phyloP scores from a whole-genome alignment of 257 asterid species.

The Solanum gandarillasii region DNA sequence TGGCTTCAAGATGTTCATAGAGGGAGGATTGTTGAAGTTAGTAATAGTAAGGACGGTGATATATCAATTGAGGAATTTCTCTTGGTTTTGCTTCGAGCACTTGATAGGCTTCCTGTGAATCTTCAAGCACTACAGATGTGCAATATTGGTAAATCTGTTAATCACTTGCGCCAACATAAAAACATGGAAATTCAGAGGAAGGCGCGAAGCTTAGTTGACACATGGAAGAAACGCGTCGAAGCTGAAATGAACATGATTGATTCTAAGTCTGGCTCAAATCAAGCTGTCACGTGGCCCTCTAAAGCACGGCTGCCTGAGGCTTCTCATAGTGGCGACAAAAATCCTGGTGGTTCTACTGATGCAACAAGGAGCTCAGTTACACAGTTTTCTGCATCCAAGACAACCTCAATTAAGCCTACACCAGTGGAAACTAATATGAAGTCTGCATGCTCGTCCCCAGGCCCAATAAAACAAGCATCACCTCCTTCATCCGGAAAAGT shows the following conservation, averaged over 20 bases:
- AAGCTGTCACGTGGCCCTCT: conserved; percentile 26
- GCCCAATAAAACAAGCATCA: conserved; percentile 16
- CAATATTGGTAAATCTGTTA: conserved; percentile 52
- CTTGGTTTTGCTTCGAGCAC: conserved; percentile 45
- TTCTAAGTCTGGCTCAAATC: conserved; percentile 32
- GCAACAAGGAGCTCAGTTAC: conserved; percentile 25
- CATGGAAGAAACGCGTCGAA: conserved; percentile 61
- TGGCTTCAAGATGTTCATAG: conserved; percentile 54
- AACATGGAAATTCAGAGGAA: conserved; percentile 45
- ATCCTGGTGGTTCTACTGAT: conserved; percentile 26
- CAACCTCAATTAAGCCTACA: conserved; percentile 21
- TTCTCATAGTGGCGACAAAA: conserved; percentile 22
- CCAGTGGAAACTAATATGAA: conserved; percentile 25
- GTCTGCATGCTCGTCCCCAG: conserved; percentile 34
- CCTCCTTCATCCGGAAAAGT: conserved; percentile 35
- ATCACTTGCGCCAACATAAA: conserved; percentile 41
- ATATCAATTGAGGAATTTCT: conserved; percentile 39
- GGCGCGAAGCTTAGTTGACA: conserved; percentile 46
- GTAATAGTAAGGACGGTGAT: conserved; percentile 31
- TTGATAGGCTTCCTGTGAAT: conserved; percentile 48
- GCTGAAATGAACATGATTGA: conserved; percentile 49
- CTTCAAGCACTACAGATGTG: conserved; percentile 48
- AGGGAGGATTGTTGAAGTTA: conserved; percentile 24
- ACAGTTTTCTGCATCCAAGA: conserved; percentile 28
- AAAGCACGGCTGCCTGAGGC: conserved; percentile 24